Conservation (phyloP, 2,329 filamentous ascomycete species). For the Nemania sp. region DNA sequence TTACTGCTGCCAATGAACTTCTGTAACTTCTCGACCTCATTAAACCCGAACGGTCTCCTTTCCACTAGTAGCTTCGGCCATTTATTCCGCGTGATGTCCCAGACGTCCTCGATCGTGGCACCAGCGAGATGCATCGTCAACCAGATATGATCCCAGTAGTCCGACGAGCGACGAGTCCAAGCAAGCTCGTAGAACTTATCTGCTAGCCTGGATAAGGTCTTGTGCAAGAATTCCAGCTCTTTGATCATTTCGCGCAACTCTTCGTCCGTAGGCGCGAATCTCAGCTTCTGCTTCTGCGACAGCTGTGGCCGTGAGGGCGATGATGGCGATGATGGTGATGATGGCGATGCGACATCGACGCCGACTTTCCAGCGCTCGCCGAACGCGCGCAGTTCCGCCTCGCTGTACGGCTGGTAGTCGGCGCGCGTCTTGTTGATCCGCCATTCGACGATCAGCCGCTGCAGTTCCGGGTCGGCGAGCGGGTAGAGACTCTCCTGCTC, state of each 20-base stretch:
- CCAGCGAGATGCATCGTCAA: constrained; percentile 13
- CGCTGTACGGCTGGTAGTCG: constrained; percentile 4
- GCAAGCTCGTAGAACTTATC: constrained; percentile 3
- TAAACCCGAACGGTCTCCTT: neutral
- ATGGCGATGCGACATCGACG: too few species aligned
- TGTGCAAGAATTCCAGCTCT: neutral
- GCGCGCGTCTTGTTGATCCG: neutral
- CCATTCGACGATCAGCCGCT: constrained; percentile 2
- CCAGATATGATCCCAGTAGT: constrained; percentile 16
- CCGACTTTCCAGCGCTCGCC: neutral
- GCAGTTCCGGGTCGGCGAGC: neutral
- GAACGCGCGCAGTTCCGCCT: neutral
- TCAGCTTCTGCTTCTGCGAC: neutral
- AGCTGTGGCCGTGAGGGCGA: too few species aligned
- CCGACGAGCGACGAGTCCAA: neutral
- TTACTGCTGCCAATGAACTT: neutral
- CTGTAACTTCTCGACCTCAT: neutral
- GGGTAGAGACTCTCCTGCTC: too few species aligned
- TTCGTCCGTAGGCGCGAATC: neutral
- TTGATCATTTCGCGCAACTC: neutral
- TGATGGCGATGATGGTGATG: too few species aligned
- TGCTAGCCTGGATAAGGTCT: neutral
- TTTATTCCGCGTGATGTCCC: neutral
- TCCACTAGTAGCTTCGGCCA: neutral
- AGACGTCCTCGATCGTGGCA: constrained; percentile 11